Evolutionary conservation across 2,329 filamentous ascomycete species (phyloP), one percentile per base, ranked within the genome.

Genomic region (Nannizzia gypsea): DNA sequence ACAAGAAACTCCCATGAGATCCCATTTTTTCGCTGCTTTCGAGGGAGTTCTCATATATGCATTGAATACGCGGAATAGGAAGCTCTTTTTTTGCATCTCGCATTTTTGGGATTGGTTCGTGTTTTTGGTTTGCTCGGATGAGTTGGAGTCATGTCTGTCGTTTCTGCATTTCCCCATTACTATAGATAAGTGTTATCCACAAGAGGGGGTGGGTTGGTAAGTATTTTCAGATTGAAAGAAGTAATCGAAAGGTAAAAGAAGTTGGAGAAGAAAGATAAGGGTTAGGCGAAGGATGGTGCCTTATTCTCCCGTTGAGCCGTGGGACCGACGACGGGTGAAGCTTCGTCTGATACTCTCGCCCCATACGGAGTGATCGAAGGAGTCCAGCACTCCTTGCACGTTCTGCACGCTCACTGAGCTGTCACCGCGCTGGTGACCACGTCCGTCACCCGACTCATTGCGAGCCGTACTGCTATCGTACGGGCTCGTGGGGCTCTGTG

Each of bases 301-400:
- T n/a, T 54, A 54, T 6, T 54, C 50, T 3, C 50, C 50, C 3
- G 50, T 26, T n/a, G 50, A 54, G 50, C 50, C 26, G 31, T 54
- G 50, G 9, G 76, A 72, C 63, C 82, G 77, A 67, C 78, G 79
- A 67, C 78, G 81, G 58, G 90, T 96, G 66, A 93, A 90, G 75
- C 90, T 95, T 63, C 90, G 82, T 64, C 90, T 81, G 64, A 96
- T 90, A 77, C 89, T 95, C 74, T 95, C 89, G 57, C 92, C 89
- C 92, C 92, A 97, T 15, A 88, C 86, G 17, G 89, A 93, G 68
- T 92, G 88, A 68, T 93, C 89, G 59, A 97, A 80, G 69, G 93
- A 88, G 65, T 90, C 85, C 71, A 91, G 83, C 65, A 95, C 88
- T 67, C 90, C 87, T 54, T 85, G 82, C 56, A 86, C 88, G 67